Conservation (phyloP, 169 alveolate genomes). For the Cryptosporidium ubiquitum region DNA sequence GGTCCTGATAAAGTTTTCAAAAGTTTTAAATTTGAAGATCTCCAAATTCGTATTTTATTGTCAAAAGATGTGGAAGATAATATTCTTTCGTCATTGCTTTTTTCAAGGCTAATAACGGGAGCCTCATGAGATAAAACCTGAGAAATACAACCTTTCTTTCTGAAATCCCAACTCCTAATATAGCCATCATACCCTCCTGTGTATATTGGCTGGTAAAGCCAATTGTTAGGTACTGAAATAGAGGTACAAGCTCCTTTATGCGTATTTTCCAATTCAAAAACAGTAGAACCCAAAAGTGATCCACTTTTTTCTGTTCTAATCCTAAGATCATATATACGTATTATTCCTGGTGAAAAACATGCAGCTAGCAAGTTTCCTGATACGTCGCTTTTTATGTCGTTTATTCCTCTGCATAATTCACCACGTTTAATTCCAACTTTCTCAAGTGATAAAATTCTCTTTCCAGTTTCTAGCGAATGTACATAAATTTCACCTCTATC, state of each 20-base stretch:
- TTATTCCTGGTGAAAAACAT: constrained; percentile 39
- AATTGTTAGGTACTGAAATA: constrained; percentile 15
- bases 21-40: constrained; percentile 14
- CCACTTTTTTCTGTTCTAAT: neutral
- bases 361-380: constrained; percentile 35
- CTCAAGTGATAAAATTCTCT: constrained; percentile 24
- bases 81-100: neutral
- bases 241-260: constrained; percentile 65
- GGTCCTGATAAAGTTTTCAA: constrained; percentile 45
- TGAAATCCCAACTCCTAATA: constrained; percentile 54
- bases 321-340: constrained; percentile 34
- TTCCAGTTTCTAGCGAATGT: constrained; percentile 37
- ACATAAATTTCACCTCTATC: constrained; percentile 39
- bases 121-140: constrained; percentile 49
- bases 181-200: constrained; percentile 73
- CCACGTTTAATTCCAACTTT: neutral
- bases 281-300: neutral
- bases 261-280: neutral
- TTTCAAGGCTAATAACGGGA: constrained; percentile 25
- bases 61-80: constrained; percentile 58
- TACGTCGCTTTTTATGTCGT: constrained; percentile 41
- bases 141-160: constrained; percentile 23
- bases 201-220: neutral
- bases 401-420: constrained; percentile 16
- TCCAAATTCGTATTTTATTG: constrained; percentile 48